Percentiles rank a stretch among this genome's conserved stretches.
phyloP scores from a whole-genome alignment of 805 yeast genomes.

The Schwanniomyces sp. region DNA sequence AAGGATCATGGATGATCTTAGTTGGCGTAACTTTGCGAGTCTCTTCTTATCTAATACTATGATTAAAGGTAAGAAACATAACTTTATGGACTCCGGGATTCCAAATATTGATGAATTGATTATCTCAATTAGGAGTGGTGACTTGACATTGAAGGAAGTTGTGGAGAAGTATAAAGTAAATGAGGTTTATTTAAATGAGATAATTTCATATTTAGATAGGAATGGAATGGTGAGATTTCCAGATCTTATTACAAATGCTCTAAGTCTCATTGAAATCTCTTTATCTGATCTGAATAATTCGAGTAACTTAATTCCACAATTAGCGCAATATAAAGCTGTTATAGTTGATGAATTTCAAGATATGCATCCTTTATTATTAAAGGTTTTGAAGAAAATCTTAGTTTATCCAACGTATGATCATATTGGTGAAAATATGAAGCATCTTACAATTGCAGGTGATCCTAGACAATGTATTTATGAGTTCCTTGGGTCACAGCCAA shows the following conservation, averaged over 20 bases:
- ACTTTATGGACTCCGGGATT: slow-evolving; percentile 3
- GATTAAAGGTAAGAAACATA: slow-evolving; percentile 16
- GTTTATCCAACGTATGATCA: slow-evolving; percentile 28
- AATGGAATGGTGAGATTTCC: slow-evolving; percentile 36
- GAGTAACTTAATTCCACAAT: slow-evolving; percentile 15
- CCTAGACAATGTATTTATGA: slow-evolving; percentile 68
- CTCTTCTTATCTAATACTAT: slow-evolving; percentile 36
- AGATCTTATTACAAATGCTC: slow-evolving; percentile 34
- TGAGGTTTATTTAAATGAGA: slow-evolving; percentile 23
- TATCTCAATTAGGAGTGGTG: slow-evolving; percentile 20
- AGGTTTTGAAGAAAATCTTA: slow-evolving; percentile 40
- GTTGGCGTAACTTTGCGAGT: slow-evolving; percentile 43
- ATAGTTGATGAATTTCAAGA: slow-evolving; percentile 79
- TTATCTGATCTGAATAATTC: slow-evolving; percentile 13
- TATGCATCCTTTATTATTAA: slow-evolving; percentile 51
- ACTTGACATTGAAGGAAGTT: slow-evolving; percentile 19
- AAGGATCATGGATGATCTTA: slow-evolving; percentile 51
- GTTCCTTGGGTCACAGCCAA: slow-evolving; percentile 55
- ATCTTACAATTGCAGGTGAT: slow-evolving; percentile 70
- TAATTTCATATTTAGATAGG: slow-evolving; percentile 27
- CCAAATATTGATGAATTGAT: slow-evolving; percentile 23
- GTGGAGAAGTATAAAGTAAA: slow-evolving; percentile 21
- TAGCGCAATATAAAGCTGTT: slow-evolving; percentile 33
- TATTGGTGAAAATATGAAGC: slow-evolving; percentile 30
- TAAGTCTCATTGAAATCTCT: slow-evolving; percentile 23